Evolutionary conservation across 768 basidiomycete species (phyloP).

Genomic region (Termitomyces sp.): DNA sequence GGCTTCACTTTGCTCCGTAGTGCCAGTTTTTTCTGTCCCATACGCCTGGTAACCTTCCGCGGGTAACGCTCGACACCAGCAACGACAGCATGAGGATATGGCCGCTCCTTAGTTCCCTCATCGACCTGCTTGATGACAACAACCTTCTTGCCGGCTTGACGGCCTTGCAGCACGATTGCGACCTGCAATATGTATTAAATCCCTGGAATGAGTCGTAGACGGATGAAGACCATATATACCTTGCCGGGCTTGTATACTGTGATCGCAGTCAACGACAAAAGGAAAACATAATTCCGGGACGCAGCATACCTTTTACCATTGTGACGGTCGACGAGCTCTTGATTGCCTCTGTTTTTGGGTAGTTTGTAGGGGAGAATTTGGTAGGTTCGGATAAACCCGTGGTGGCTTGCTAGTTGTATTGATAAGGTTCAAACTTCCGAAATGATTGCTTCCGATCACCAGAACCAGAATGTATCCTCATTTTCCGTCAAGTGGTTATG

Average conservation of each 20-base stretch:
- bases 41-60: slow-evolving; percentile 92
- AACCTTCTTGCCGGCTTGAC: slow-evolving; percentile 99
- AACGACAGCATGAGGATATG: slow-evolving; percentile 97
- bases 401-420: slow-evolving; percentile 36
- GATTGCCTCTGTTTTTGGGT: slow-evolving; percentile 28
- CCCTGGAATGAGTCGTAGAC: not conserved
- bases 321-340: slow-evolving; percentile 41
- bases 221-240: slow-evolving; percentile 34
- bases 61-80: slow-evolving; percentile 99
- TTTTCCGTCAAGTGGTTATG: not conserved
- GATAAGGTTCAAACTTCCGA: slow-evolving; percentile 25
- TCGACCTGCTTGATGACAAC: slow-evolving; percentile 98
- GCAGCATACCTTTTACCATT: slow-evolving; percentile 53
- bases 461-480: too few relatives aligned
- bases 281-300: slow-evolving; percentile 5
- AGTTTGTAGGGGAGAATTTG: slow-evolving; percentile 20
- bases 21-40: slow-evolving; percentile 94
- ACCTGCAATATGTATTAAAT: slow-evolving; percentile 42
- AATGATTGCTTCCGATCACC: not conserved
- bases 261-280: slow-evolving; percentile 11
- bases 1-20: slow-evolving; percentile 97
- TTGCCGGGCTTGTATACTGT: slow-evolving; percentile 94
- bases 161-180: slow-evolving; percentile 96
- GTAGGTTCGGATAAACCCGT: slow-evolving; percentile 28
- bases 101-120: slow-evolving; percentile 94